Evolutionary conservation across 257 asterid species (phyloP), one percentile per base, ranked within the genome.

Genomic region (Prunella vulgaris): DNA sequence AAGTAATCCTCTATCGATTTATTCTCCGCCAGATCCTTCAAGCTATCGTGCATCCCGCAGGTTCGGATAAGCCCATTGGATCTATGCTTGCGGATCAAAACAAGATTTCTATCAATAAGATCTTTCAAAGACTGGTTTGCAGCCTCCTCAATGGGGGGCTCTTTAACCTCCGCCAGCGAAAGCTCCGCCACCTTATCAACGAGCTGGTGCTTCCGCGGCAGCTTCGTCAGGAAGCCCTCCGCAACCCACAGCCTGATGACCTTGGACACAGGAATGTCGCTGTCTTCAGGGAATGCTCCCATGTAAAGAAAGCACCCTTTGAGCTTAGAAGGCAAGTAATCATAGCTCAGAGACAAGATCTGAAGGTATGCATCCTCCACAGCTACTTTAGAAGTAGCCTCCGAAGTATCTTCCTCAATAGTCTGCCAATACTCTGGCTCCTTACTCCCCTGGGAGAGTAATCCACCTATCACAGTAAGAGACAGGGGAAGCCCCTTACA

Each of bases 251-350:
- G 37, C 24, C 37, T 38, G 40, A 70, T 10, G 25, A 82, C 64
- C 3, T 79, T 76, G 2, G 78, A 42, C 18, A 82, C 74, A 1
- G 60, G 77, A 15, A 82, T 82, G 22, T 76, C 77, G 21, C 71
- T 60, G 8, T 82, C 82, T 70, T 79, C 78, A 0, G 84, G 80
- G 10, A 82, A 79, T 15, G 76, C 80, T 51, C 79, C 84, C 72
- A 82, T 40, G 70, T 79, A 82, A 46, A 82, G 84, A 27, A 82
- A 82, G n/a, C 83, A 74, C 3, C 77, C 79, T 64, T 79, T 83
- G 1, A 77, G 46, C 40, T 21, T 63, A 12, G 51, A 24, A 13
- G 84, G 84, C 76, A 83, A 64, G 57, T 79, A 74, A 2, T 71
- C 77, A 33, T 79, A 82, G 65, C 86, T 82, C 3, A 82, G 58